Evolutionary conservation across 768 basidiomycete genomes (phyloP).

Genomic region (Piloderma croceum): DNA sequence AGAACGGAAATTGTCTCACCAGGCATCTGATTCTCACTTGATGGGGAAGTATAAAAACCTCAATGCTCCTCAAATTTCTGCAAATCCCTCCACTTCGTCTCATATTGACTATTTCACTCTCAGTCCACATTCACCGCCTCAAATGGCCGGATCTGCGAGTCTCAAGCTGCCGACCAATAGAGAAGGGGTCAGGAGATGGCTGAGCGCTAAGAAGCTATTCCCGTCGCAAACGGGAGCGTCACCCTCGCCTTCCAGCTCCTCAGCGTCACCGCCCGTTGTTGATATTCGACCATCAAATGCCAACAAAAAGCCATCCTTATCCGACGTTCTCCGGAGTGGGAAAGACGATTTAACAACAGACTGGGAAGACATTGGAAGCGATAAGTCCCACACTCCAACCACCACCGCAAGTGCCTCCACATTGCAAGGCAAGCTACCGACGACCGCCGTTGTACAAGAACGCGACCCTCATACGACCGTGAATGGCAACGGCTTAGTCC

Average conservation of each 20-base stretch:
- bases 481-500: too few relatives aligned
- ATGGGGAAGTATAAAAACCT: constrained; percentile 47
- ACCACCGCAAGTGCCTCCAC: constrained; percentile 38
- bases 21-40: constrained; percentile 64
- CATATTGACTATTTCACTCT: constrained; percentile 45
- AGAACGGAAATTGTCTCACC: constrained; percentile 62
- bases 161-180: constrained; percentile 65
- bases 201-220: constrained; percentile 56
- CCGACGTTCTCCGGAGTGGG: constrained; percentile 54
- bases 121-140: constrained; percentile 33
- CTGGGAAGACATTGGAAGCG: constrained; percentile 58
- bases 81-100: constrained; percentile 41
- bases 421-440: constrained; percentile 15
- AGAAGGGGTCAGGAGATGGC: constrained; percentile 77
- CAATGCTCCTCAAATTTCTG: constrained; percentile 31
- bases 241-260: constrained; percentile 29
- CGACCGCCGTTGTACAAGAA: constrained; percentile 10
- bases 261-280: constrained; percentile 25
- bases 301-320: constrained; percentile 59
- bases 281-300: constrained; percentile 33
- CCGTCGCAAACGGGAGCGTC: constrained; percentile 38
- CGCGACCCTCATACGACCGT: too few relatives aligned
- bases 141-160: constrained; percentile 29
- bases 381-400: constrained; percentile 45
- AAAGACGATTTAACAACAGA: constrained; percentile 56